Base-by-base conservation (phyloP, 2,329 filamentous ascomycete genomes). In the Monilinia fructigena region DNA sequence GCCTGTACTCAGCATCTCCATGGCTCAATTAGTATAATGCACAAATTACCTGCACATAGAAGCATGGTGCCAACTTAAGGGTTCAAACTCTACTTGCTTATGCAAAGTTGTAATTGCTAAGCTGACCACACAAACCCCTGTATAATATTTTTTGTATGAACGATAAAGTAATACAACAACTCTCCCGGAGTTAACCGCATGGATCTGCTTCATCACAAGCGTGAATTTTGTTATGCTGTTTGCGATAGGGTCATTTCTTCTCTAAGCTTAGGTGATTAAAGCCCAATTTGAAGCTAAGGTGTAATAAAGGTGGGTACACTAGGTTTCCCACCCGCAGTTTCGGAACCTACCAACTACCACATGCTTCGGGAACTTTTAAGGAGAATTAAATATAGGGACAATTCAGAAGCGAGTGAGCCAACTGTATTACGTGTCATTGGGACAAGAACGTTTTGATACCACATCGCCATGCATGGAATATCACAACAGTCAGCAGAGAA, bases 361-460 rank as follows among this genome's bases (percentile, higher is more conserved):
- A 11, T 11, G 40, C 26, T 20, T 58, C 31, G 20, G 3, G 23
- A n/a, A 47, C 18, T 31, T 31, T 47, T 16, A 58, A 35, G 55
- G 55, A 47, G 40, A 58, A 47, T 31, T 28, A n/a, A 45, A 8
- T n/a, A n/a, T 58, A 35, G 23, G 31, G 23, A 58, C 18, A 2
- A 7, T 31, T 45, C 23, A 58, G 31, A 35, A 58, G 26, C 55
- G 10, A 58, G 26, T 31, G 18, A 58, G 16, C 55, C 40, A 47
- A n/a, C 16, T 23, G 55, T 58, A 45, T 58, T 58, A 31, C 26
- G 55, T 31, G 18, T 23, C 12, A 47, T 58, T 23, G 26, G 55
- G 31, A 40, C 14, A 6, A 26, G 40, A 45, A 58, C 23, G 23
- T 28, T 47, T 47, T 47, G 40, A 58, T 45, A 45, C 40, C 31